Conservation (phyloP, 352 stramenopile genomes). For the Poterioochromonas sp. region DNA sequence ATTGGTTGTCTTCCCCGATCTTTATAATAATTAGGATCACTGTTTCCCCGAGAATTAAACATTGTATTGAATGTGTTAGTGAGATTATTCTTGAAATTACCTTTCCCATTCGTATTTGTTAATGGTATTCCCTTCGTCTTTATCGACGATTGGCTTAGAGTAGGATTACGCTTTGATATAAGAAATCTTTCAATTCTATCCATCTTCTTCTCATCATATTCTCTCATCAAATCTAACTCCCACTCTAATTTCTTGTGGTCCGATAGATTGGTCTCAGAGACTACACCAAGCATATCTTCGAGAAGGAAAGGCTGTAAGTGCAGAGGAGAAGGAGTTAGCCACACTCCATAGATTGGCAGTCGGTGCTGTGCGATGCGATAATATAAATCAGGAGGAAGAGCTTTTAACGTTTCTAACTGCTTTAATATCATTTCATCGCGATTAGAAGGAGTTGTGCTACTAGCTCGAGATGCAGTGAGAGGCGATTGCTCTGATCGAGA, state of each 20-base stretch:
- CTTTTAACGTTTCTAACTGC: background rate
- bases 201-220: conserved; percentile 26
- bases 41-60: background rate
- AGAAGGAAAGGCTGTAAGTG: background rate
- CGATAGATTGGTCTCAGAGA: conserved; percentile 32
- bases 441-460: background rate
- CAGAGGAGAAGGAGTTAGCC: background rate
- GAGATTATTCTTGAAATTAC: background rate
- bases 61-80: background rate
- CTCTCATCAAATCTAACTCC: conserved; percentile 21
- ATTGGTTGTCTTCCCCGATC: background rate
- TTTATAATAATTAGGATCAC: conserved; percentile 2
- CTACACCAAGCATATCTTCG: background rate
- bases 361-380: background rate
- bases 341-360: background rate
- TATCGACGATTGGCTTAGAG: background rate
- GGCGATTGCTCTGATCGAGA: no score
- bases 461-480: background rate
- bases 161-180: background rate
- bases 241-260: conserved; percentile 23
- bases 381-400: background rate
- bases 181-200: background rate
- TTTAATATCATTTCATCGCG: background rate
- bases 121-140: no score
- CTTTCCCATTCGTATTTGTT: background rate